Evolutionary conservation across 768 basidiomycete species (phyloP), one percentile per base, ranked within the genome.

Genomic region (Pleurotus citrinopileatus): DNA sequence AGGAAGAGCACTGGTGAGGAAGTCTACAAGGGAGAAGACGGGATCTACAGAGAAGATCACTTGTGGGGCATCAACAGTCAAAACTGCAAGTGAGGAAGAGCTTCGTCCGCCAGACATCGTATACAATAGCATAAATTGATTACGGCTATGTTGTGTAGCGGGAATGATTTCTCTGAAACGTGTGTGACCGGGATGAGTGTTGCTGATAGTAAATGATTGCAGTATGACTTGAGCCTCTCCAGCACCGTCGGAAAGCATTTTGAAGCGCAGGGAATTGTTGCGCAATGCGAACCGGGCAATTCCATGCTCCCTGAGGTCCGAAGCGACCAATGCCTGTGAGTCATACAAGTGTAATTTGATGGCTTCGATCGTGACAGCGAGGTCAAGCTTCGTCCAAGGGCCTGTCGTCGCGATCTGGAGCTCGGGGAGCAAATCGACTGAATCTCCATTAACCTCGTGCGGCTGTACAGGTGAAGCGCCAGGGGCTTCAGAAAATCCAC

Each of bases 91-190:
- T 3, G 90, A 76, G 32, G 84, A 75, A 19, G 71, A 65, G 47
- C 77, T 72, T 7, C 65, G 38, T 1, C 83, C 84, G 13, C 87
- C 86, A 9, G 92, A 78, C 59, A 80, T 80, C 2, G 91, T 91
- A 67, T 91, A 98, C 27, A 97, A 79, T 15, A 97, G 65, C 91
- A 96, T 97, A 65, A 98, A 88, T 63, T 97, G 93, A 56, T 95
- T 94, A 47, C 90, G 76, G 55, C 87, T 81, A 61, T 97, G 93
- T 54, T 86, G 81, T 12, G 92, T 89, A 4, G 94, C 87, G 10
- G 97, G 96, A 57, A 99, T 91, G 54, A 99, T 94, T 67, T 98
- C 95, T 37, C 94, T 83, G 74, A 94, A 98, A 61, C 81, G 87
- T 22, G 92, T 89, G 43, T 75, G 75, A 5, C 92, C 91, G 0